Conservation (phyloP, 768 basidiomycete species). For the Russula foetens region DNA sequence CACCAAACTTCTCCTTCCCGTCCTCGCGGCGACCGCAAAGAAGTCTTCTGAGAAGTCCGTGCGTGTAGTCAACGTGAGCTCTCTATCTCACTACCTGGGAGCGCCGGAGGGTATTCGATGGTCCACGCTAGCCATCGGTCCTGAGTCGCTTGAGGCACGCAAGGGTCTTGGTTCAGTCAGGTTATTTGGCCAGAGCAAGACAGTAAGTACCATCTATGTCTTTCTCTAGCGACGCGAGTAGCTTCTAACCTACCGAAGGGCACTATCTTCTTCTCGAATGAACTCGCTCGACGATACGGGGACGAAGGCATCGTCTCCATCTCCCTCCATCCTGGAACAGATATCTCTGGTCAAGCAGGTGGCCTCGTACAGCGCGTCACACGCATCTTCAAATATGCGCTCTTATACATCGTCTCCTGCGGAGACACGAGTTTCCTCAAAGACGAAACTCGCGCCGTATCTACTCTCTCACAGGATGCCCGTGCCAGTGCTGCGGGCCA, state of each 20-base stretch:
- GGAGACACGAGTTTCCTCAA: neutral
- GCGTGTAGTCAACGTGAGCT: too few species aligned
- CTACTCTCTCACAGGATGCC: too few species aligned
- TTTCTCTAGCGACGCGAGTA: neutral
- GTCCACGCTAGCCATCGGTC: too few species aligned
- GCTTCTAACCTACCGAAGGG: conserved; percentile 1
- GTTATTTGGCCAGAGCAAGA: neutral
- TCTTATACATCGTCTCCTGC: neutral
- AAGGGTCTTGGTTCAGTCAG: neutral
- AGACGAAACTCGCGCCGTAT: neutral
- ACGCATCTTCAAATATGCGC: neutral
- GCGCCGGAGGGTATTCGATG: too few species aligned
- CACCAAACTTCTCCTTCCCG: too few species aligned
- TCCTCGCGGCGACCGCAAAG: too few species aligned
- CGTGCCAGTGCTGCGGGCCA: too few species aligned
- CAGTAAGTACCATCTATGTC: neutral
- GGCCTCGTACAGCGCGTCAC: neutral
- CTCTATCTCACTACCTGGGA: too few species aligned
- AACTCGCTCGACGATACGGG: conserved; percentile 23
- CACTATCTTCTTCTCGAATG: conserved; percentile 24
- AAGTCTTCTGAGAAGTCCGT: too few species aligned
- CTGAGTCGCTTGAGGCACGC: neutral
- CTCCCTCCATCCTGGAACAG: conserved; percentile 1
- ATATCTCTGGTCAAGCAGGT: neutral
- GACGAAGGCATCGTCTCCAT: conserved; percentile 4